Evolutionary conservation across 257 asterid species (phyloP), one percentile per base, ranked within the genome.

Genomic region (Echium plantagineum): DNA sequence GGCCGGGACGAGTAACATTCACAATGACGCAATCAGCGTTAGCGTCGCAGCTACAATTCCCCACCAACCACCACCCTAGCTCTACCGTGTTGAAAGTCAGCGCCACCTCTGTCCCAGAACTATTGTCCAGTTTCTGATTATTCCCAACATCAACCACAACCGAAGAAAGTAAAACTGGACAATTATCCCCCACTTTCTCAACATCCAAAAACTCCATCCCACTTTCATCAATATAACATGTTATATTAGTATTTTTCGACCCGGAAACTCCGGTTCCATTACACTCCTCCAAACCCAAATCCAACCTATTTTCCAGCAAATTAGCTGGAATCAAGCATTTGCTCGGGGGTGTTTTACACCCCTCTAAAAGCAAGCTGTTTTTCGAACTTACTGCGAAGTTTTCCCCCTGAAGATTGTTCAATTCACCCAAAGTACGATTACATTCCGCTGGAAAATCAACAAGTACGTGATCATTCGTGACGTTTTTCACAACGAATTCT

Each of bases 41-140:
- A 9, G 16, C 21, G 26, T 62, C 65, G 67, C 97, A 90, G 20
- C 15, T 26, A 62, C 90, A 83, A 12, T 31, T 19, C n/a, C 90
- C 95, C 9, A 30, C 48, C 61, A 83, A n/a, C 94, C 97, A 85
- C 97, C 97, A 90, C 7, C 71, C 83, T 18, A 90, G 69, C 80
- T 87, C 96, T 73, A 83, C 61, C 64, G 67, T 80, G 76, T 73
- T 66, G 70, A 87, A 81, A 47, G 75, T 77, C 76, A 90, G 61
- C 48, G 68, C 67, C 55, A 83, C 38, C 7, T 77, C 15, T 16
- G 79, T 42, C 62, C 59, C 58, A 62, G 18, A 68, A 53, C 24
- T 48, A 16, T 52, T 62, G 57, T 16, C 19, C 46, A 10, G 15
- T 21, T 56, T 21, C 15, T 21, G 21, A 2, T 24, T n/a, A n/a